phyloP scores from a whole-genome alignment of 129 eudicot species.

The Dittrichia graveolens region DNA sequence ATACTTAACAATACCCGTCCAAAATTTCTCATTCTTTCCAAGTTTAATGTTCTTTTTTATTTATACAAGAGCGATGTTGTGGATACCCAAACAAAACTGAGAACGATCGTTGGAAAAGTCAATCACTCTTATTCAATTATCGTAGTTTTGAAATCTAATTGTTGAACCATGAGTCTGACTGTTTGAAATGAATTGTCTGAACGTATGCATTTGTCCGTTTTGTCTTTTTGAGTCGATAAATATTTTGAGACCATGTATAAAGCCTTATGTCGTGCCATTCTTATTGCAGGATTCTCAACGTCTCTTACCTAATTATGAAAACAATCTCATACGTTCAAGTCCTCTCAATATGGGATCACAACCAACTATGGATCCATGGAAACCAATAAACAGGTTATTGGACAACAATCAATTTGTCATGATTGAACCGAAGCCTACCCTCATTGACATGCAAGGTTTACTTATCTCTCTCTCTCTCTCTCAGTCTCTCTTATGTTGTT shows the following conservation, averaged over 20 bases:
- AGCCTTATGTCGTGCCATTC: not conserved
- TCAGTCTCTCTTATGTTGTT: not conserved
- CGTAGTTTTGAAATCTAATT: too few species aligned
- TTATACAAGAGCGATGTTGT: too few species aligned
- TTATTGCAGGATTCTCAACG: constrained; percentile 54
- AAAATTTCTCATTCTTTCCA: too few species aligned
- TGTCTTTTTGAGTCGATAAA: too few species aligned
- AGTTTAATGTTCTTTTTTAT: too few species aligned
- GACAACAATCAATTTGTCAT: constrained; percentile 35
- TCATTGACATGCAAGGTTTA: constrained; percentile 59
- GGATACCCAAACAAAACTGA: too few species aligned
- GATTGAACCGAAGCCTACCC: constrained; percentile 48
- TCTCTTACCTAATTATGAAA: constrained; percentile 48
- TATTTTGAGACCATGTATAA: not conserved
- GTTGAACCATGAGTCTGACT: too few species aligned
- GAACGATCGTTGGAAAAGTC: too few species aligned
- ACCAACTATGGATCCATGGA: constrained; percentile 44
- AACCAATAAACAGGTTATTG: constrained; percentile 33
- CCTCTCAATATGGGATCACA: constrained; percentile 36
- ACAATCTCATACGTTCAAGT: constrained; percentile 45
- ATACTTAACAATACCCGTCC: too few species aligned
- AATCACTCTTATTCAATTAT: too few species aligned
- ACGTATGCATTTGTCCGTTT: too few species aligned
- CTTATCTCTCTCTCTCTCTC: not conserved
- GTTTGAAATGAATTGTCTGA: too few species aligned